phyloP scores from a whole-genome alignment of 1,139 yeast species.

The Pichia cactophila region DNA sequence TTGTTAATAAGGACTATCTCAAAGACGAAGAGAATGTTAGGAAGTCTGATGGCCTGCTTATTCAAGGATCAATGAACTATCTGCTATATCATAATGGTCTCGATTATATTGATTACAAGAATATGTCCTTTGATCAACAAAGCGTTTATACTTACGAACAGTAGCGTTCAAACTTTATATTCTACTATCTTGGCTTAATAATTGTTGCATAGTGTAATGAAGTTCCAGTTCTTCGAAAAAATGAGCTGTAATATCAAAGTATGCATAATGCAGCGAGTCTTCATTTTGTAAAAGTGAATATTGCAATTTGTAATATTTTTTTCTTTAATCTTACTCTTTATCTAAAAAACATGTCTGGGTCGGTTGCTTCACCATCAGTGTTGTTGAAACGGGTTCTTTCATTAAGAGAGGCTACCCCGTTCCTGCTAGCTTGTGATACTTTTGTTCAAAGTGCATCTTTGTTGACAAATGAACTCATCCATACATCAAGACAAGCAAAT shows the following conservation, averaged over 20 bases:
- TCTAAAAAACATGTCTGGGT: conserved; percentile 17
- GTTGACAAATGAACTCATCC: conserved; percentile 50
- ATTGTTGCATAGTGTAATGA: neutral
- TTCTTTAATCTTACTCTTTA: neutral
- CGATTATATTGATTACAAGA: neutral
- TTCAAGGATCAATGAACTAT: conserved; percentile 4
- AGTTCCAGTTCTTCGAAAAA: too few species aligned
- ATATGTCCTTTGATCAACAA: conserved; percentile 1
- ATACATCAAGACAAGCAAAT: conserved; percentile 29
- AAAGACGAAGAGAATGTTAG: conserved; percentile 30
- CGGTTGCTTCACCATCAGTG: conserved; percentile 45
- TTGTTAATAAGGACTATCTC: conserved; percentile 35
- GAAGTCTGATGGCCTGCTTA: conserved; percentile 8
- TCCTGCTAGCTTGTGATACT: conserved; percentile 61
- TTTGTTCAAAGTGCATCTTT: conserved; percentile 57
- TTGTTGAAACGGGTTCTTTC: conserved; percentile 55
- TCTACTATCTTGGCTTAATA: neutral
- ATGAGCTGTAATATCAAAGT: too few species aligned
- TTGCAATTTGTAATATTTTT: neutral
- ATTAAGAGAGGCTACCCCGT: conserved; percentile 66
- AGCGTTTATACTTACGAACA: neutral
- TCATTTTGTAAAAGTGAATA: too few species aligned
- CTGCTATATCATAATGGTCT: neutral
- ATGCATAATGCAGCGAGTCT: neutral
- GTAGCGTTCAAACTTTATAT: neutral